A percentile compares a stretch with the other conserved stretches of the same genome.
These are phyloP conservation scores for Colletotrichum sp. DNA, from an alignment of 2,329 filamentous ascomycete genomes.

Conservation along the genomic window DNA sequence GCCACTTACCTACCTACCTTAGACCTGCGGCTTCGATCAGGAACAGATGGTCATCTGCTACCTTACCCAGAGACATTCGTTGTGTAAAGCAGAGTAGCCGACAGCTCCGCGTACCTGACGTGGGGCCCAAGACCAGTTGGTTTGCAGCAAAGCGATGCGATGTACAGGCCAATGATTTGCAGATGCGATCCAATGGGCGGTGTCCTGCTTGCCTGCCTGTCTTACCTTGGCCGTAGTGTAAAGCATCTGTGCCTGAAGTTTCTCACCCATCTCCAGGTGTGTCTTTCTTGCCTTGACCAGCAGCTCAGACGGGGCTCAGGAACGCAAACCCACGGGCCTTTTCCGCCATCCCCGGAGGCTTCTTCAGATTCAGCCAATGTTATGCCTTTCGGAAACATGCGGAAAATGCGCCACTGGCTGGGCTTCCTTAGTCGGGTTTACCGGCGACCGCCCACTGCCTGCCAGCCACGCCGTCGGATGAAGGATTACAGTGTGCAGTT, in stretches of 20 bases:
- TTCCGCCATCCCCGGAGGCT: background rate
- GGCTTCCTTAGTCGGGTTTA: background rate
- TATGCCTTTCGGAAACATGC: background rate
- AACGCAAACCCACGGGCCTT: background rate
- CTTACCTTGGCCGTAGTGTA: background rate
- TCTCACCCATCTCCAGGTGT: background rate
- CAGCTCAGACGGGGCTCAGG: background rate
- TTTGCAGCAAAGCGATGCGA: background rate
- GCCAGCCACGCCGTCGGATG: background rate
- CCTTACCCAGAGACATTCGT: background rate
- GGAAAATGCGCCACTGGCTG: background rate
- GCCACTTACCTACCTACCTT: background rate
- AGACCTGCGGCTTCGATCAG: background rate
- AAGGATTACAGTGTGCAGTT: background rate
- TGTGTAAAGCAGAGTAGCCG: background rate
- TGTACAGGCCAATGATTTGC: background rate
- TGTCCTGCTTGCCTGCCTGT: background rate
- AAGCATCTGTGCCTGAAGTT: background rate
- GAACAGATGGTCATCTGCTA: background rate
- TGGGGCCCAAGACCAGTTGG: background rate
- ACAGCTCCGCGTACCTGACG: background rate
- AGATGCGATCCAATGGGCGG: background rate
- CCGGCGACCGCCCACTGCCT: background rate
- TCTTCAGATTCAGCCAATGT: background rate
- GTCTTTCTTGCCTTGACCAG: background rate